Evolutionary conservation across 108 stramenopile species (phyloP), one percentile per base, ranked within the genome.

Genomic region (Nitzschia sp.): DNA sequence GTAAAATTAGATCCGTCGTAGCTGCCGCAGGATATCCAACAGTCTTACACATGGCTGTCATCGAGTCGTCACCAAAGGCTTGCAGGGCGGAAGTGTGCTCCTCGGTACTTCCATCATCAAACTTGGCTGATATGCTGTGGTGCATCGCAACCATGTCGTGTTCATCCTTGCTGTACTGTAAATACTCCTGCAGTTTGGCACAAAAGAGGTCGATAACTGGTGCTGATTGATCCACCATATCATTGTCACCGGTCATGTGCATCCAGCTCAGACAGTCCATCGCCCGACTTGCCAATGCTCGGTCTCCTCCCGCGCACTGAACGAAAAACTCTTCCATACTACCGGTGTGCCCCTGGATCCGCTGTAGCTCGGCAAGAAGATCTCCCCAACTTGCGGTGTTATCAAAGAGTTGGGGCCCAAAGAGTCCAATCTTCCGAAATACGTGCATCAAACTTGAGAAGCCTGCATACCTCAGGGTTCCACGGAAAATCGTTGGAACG

Each of bases 401-500:
- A 32, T 52, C 63, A 52, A 64, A 5, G 0, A 9, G n/a, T 17
- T 61, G 11, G 1, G 55, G 63, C 23, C 77, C 69, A 45, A 91
- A 76, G 8, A 90, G 64, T 23, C 90, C 90, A 53, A 94, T 72
- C 1, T 58, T 73, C 35, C 78, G 70, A 46, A 88, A 75, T 4
- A 76, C 84, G 52, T 73, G 36, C 78, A 93, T 76, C 47, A 85
- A 35, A 33, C 55, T 45, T 21, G 84, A 83, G 66, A 88, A 96
- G 13, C 92, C 92, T 26, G 69, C 48, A 73, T 88, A 96, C 21
- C 92, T 80, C 6, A 96, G 73, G 11, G 95, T 96, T n/a, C 91
- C 95, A 31, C 92, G 79, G 64, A 90, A 96, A 41, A 90, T 66
- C 34, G 79, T 81, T 34, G 56, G 54, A 13, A 82, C 85, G 45